Base-by-base conservation (phyloP, 148 eudicot species). In the Fagopyrum tataricum region DNA sequence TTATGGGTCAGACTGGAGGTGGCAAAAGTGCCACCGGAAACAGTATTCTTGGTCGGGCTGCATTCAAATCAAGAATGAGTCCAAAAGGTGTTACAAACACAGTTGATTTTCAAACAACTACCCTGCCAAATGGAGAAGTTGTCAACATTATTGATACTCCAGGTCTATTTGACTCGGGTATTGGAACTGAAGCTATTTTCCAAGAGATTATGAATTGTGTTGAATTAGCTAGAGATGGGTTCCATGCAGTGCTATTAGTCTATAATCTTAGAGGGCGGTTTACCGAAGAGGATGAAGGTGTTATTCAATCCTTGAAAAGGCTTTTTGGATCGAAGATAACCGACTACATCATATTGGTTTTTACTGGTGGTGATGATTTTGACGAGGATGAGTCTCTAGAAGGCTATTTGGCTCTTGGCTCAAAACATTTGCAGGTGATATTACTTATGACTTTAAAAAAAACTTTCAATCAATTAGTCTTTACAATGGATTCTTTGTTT, bases 11-110 rank as follows among this genome's bases (percentile, higher is more conserved):
- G 42, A 84, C 90, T 0, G 98, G 98, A 6, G 87, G 88, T 70
- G 98, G 98, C 0, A 92, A 92, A 74, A 92, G 98, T 68, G 93
- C 98, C 0, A 90, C 96, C 0, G 96, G 91, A 9, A 92, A 92
- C 70, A 90, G 91, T 71, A 87, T 92, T 15, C 78, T 90, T 39
- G 84, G 88, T 6, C 74, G 71, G 68, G 85, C 81, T 74, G 89
- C 76, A 7, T 92, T 90, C 74, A 81, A 75, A 76, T 92, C 93
- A 5, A 83, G 72, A 76, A 70, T 78, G 15, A 82, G 93, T 79
- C 83, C 81, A 7, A 77, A 85, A 67, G 89, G 96, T 74, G 89
- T 90, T 42, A 90, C 96, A 26, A 87, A 82, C 69, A 83, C 92
- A n/a, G 79, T 86, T 73, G 94, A 90, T 84, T 79, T 85, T 71